Conservation (phyloP, 2,329 filamentous ascomycete species). For the Penicillium sp. region DNA sequence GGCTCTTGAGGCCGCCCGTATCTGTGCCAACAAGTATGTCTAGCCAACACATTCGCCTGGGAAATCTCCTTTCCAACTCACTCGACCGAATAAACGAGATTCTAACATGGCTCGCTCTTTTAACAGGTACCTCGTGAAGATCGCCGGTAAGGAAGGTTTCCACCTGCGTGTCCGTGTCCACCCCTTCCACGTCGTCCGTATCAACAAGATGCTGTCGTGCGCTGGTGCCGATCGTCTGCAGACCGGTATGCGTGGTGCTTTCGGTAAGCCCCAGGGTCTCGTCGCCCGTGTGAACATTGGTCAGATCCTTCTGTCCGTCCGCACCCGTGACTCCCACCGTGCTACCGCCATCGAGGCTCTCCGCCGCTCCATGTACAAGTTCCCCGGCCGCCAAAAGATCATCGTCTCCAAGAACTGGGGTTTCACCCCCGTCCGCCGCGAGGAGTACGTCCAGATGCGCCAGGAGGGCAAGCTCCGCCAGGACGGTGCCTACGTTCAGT, state of each 20-base stretch:
- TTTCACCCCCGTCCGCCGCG: conserved; percentile 96
- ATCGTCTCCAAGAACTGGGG: conserved; percentile 99
- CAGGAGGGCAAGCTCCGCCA: conserved; percentile 90
- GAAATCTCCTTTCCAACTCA: not conserved
- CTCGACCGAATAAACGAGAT: conserved; percentile 1
- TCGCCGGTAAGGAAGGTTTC: conserved; percentile 72
- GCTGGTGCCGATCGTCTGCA: conserved; percentile 99
- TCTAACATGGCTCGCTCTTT: conserved; percentile 7
- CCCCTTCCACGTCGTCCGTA: conserved; percentile 99
- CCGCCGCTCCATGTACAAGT: conserved; percentile 99
- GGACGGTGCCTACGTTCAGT: conserved; percentile 99
- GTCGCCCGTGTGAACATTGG: conserved; percentile 99
- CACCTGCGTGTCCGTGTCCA: conserved; percentile 80
- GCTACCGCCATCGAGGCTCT: conserved; percentile 96
- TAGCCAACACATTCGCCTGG: not conserved
- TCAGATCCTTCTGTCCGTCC: conserved; percentile 96
- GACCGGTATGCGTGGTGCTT: conserved; percentile 99
- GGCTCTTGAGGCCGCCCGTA: conserved; percentile 99
- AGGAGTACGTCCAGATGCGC: conserved; percentile 97
- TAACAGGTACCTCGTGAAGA: conserved; percentile 68
- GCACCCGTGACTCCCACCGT: conserved; percentile 94
- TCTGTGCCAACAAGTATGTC: conserved; percentile 97
- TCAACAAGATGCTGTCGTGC: conserved; percentile 99
- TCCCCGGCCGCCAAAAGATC: conserved; percentile 99
- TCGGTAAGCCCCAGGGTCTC: conserved; percentile 98